Evolutionary conservation across 495 filamentous ascomycete genomes (phyloP).

Genomic region (Aspergillus heteromorphus): DNA sequence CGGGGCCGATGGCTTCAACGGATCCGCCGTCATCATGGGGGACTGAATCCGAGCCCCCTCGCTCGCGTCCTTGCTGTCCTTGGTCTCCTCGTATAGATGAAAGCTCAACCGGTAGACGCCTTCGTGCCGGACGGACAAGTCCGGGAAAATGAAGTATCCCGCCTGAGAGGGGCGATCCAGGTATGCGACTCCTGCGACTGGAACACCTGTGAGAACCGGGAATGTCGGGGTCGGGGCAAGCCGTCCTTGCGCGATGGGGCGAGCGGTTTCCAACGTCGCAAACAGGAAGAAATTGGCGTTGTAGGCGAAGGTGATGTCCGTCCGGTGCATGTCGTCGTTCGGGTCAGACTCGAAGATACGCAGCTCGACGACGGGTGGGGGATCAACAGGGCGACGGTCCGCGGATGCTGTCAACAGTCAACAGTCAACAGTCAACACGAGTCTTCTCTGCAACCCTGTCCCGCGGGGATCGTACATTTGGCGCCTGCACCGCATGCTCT

Average conservation of each 20-base stretch:
- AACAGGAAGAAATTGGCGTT: conserved; percentile 98
- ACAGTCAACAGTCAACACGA: conserved; percentile 8
- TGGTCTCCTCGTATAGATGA: conserved; percentile 88
- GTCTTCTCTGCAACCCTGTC: not conserved
- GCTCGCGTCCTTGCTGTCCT: conserved; percentile 65
- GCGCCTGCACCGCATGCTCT: conserved; percentile 92
- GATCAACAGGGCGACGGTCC: conserved; percentile 93
- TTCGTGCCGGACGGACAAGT: conserved; percentile 94
- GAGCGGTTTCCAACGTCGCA: conserved; percentile 83
- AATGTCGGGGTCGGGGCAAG: conserved; percentile 61
- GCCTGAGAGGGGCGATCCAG: conserved; percentile 85
- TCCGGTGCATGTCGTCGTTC: conserved; percentile 43
- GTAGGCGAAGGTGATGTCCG: conserved; percentile 85
- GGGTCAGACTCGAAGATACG: conserved; percentile 78
- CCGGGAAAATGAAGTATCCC: conserved; percentile 97
- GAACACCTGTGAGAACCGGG: conserved; percentile 89
- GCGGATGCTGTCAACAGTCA: conserved; percentile 63
- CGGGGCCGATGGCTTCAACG: conserved; percentile 31
- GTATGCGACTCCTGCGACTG: conserved; percentile 95
- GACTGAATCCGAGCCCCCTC: conserved; percentile 36
- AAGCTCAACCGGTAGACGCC: conserved; percentile 85
- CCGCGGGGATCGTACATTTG: conserved; percentile 61
- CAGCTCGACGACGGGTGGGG: conserved; percentile 92
- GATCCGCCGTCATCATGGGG: conserved; percentile 14
- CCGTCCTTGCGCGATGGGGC: conserved; percentile 78